Conservation (phyloP, 805 yeast genomes). For the Metschnikowia proteae region DNA sequence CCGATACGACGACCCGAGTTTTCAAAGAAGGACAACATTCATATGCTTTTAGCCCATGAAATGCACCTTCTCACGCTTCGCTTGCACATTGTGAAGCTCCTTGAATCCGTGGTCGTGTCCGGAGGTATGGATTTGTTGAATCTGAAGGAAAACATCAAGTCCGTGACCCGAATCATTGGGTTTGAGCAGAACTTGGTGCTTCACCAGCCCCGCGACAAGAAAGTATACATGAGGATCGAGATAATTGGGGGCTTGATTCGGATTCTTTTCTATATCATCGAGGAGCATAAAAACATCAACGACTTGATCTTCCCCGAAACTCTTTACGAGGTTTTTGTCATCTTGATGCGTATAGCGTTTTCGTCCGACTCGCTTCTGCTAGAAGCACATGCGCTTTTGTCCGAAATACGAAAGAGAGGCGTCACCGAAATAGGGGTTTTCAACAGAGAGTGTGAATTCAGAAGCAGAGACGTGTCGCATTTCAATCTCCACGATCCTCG, state of each 20-base stretch:
- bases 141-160: constrained; percentile 37
- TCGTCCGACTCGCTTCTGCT: constrained; percentile 40
- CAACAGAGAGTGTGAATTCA: constrained; percentile 42
- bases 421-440: constrained; percentile 32
- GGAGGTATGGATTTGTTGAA: constrained; percentile 27
- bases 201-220: constrained; percentile 43
- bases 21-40: constrained; percentile 8
- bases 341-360: constrained; percentile 51
- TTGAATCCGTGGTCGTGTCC: constrained; percentile 43
- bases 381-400: constrained; percentile 36
- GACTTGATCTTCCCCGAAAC: constrained; percentile 39
- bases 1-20: constrained; percentile 10
- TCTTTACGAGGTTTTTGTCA: constrained; percentile 45
- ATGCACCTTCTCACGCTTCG: constrained; percentile 41
- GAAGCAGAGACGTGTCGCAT: constrained; percentile 39
- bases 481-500: constrained; percentile 12
- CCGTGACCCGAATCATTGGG: constrained; percentile 42
- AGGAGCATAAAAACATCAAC: constrained; percentile 29
- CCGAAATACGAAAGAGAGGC: constrained; percentile 30
- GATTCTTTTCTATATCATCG: constrained; percentile 36
- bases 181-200: constrained; percentile 46
- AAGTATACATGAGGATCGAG: constrained; percentile 33
- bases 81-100: constrained; percentile 42
- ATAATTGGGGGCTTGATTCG: constrained; percentile 41
- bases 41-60: constrained; percentile 37